Conservation (phyloP, 108 stramenopile species). For the Hondaea fermentalgiana region DNA sequence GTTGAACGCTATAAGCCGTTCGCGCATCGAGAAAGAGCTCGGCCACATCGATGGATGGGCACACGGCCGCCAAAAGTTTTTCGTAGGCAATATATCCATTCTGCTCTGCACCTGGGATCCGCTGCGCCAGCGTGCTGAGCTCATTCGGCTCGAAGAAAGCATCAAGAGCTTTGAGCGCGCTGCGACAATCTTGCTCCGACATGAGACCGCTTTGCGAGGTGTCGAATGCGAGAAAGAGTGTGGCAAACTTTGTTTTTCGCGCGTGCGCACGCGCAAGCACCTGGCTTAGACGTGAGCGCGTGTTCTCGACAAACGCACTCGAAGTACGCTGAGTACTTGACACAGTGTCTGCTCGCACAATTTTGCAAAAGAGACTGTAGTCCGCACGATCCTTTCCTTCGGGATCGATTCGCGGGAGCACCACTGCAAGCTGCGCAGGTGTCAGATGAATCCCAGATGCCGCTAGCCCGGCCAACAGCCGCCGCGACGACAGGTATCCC, state of each 20-base stretch:
- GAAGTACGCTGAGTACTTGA: neutral
- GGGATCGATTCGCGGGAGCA: neutral
- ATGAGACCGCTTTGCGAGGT: neutral
- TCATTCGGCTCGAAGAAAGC: neutral
- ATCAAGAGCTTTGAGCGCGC: neutral
- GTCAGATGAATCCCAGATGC: neutral
- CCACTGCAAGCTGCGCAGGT: neutral
- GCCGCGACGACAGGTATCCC: neutral
- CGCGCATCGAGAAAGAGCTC: neutral
- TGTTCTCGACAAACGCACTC: neutral
- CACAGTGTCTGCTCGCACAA: neutral
- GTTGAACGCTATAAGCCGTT: neutral
- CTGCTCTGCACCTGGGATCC: neutral
- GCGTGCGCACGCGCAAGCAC: neutral
- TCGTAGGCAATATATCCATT: neutral
- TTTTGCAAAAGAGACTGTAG: neutral
- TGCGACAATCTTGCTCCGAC: neutral
- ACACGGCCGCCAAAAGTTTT: neutral
- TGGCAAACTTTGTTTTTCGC: neutral
- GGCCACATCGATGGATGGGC: neutral
- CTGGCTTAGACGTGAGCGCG: neutral
- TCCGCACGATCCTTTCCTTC: neutral
- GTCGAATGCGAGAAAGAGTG: neutral
- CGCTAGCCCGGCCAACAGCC: neutral
- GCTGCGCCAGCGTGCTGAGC: neutral